Percentiles rank a stretch among this genome's conserved stretches.
Evolutionary conservation across 164 flowering plant species (phyloP).

Genomic region (Litsea cubeba): DNA sequence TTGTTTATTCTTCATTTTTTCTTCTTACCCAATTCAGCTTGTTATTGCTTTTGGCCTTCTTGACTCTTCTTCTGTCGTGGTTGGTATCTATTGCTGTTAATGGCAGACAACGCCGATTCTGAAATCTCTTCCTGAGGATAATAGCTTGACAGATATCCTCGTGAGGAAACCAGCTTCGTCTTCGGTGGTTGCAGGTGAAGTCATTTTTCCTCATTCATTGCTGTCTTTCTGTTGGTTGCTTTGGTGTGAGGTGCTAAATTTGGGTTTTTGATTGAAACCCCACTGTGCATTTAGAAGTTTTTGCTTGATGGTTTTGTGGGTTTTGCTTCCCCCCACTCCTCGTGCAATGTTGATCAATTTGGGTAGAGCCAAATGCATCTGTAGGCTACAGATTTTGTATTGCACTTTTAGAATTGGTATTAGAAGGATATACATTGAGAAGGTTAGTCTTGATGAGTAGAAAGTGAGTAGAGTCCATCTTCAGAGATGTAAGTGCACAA

Average conservation of each 20-base stretch:
- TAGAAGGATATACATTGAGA: neutral
- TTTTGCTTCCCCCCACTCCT: neutral
- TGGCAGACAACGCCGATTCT: slow-evolving; percentile 69
- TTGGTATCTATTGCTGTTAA: neutral
- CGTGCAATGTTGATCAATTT: neutral
- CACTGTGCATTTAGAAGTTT: neutral
- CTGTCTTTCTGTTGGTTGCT: neutral
- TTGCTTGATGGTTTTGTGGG: neutral
- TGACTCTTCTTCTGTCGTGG: neutral
- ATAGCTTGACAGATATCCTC: slow-evolving; percentile 83
- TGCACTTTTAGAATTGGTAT: neutral
- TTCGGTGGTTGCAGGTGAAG: slow-evolving; percentile 34
- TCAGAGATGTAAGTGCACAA: too few relatives aligned
- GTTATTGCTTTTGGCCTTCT: neutral
- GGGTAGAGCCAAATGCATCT: neutral
- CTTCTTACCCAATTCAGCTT: neutral
- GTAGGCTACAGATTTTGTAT: too few relatives aligned
- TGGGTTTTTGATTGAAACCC: neutral
- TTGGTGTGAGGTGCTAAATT: neutral
- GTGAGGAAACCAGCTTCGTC: slow-evolving; percentile 63
- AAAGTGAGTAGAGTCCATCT: neutral
- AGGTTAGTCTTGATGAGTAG: neutral
- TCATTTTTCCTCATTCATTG: neutral
- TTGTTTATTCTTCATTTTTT: neutral
- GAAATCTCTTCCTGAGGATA: slow-evolving; percentile 40